These are phyloP conservation scores for Syzygium syzygioides DNA, from an alignment of 441 rosid species.

Conservation along the genomic window DNA sequence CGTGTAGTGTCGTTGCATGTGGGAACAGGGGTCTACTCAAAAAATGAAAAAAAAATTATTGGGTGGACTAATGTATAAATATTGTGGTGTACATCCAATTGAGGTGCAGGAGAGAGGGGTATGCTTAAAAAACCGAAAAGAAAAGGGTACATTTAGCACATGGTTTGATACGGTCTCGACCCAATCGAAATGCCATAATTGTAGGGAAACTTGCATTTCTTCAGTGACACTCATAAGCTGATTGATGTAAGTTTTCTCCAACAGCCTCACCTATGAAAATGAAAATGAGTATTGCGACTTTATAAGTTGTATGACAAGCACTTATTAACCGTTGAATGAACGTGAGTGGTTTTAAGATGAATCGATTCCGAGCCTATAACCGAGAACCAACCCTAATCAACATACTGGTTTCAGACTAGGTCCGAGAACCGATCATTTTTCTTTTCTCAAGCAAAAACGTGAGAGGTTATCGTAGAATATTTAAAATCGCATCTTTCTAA, in stretches of 20 bases:
- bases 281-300: not conserved
- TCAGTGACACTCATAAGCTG: not conserved
- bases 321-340: not conserved
- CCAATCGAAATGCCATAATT: not conserved
- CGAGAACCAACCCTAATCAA: accelerated
- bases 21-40: not conserved
- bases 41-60: not conserved
- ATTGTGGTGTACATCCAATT: not conserved
- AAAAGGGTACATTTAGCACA: not conserved
- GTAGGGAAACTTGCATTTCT: not conserved
- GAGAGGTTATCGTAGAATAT: accelerated
- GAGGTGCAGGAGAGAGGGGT: not conserved
- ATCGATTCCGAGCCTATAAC: not conserved
- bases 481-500: not conserved
- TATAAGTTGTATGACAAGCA: not conserved
- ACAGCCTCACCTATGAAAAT: not conserved
- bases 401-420: accelerated
- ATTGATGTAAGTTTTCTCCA: too few species aligned
- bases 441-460: not conserved
- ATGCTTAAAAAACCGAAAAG: too few species aligned
- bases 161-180: not conserved
- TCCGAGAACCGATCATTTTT: accelerated
- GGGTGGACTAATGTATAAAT: not conserved
- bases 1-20: not conserved
- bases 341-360: not conserved